Evolutionary conservation across 768 basidiomycete species (phyloP), one percentile per base, ranked within the genome.

Genomic region (Paxillus rubicundulus): DNA sequence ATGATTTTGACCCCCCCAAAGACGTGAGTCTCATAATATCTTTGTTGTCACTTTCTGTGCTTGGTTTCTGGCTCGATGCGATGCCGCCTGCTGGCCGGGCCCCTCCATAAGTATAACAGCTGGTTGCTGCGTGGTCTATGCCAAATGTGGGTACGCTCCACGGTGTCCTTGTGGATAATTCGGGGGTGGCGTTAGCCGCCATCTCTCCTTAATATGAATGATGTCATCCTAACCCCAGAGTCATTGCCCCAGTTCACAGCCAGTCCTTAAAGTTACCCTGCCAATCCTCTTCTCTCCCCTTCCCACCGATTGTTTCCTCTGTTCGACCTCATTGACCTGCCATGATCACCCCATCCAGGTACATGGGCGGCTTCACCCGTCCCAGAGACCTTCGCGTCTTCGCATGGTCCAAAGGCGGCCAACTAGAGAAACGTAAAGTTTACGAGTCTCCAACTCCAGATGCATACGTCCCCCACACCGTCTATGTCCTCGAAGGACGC

Each of bases 401-500:
- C 14, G 64, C 73, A 50, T 74, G 70, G 70, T 73, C 70, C 39
- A 61, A 63, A 9, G 72, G 73, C 17, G 71, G 71, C 8, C 48
- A 57, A 4, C 71, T 74, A 52, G 45, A 67, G 14, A 52, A 55
- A 10, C 34, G 51, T 3, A 68, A 61, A 52, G 18, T 45, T 10
- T 68, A 72, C 51, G 71, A 71, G 44, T 45, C 61, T 7, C 72
- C 72, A 18, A 49, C 61, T 0, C 42, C 64, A 3, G 63, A 63
- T 20, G 73, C 73, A 18, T 80, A 78, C 57, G 62, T 59, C 18
- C 57, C 71, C 6, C 68, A 69, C 49, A 75, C 75, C 45, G 73
- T 76, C 17, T 75, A 67, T 59, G 50, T 76, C 16, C 61, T 74
- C 49, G 69, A 72, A 32, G 65, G 68, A 5, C 69, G 73, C 32